Conservation (phyloP, 257 asterid genomes). For the Nicotiana benthamiana region DNA sequence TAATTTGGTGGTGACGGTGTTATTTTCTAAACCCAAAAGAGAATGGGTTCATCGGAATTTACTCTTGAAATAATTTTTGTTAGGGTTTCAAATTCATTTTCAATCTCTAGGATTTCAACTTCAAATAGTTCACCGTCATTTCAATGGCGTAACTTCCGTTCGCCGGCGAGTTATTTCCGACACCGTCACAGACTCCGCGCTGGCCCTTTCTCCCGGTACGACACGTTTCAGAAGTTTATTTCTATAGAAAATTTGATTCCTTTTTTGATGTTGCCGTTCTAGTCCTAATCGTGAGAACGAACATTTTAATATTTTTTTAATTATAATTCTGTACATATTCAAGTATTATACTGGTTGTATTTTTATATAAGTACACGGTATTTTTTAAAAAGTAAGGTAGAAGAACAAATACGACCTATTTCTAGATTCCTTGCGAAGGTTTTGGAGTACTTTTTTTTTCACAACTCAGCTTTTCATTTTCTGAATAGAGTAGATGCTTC, state of each 20-base stretch:
- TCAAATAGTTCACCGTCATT: background rate
- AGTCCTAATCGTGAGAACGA: background rate
- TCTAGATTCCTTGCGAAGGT: background rate
- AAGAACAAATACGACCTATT: background rate
- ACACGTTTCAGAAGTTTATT: background rate
- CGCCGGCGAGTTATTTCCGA: background rate
- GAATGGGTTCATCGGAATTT: no score
- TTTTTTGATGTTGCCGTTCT: background rate
- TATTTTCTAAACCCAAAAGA: no score
- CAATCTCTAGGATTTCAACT: no score
- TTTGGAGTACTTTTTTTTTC: background rate
- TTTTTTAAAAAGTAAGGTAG: background rate
- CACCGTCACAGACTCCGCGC: background rate
- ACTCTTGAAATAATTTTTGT: no score
- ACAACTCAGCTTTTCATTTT: background rate
- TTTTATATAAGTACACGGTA: background rate
- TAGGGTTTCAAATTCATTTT: no score
- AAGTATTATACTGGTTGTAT: background rate
- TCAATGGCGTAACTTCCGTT: background rate
- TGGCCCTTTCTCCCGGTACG: background rate
- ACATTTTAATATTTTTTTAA: background rate
- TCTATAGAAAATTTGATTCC: background rate
- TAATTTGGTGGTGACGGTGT: no score
- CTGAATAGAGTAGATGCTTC: background rate
- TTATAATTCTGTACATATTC: background rate